A percentile compares a stretch with the other conserved stretches of the same genome.
These are phyloP conservation scores for Lepidium africanum DNA, from an alignment of 345 rosid genomes.

Conservation along the genomic window DNA sequence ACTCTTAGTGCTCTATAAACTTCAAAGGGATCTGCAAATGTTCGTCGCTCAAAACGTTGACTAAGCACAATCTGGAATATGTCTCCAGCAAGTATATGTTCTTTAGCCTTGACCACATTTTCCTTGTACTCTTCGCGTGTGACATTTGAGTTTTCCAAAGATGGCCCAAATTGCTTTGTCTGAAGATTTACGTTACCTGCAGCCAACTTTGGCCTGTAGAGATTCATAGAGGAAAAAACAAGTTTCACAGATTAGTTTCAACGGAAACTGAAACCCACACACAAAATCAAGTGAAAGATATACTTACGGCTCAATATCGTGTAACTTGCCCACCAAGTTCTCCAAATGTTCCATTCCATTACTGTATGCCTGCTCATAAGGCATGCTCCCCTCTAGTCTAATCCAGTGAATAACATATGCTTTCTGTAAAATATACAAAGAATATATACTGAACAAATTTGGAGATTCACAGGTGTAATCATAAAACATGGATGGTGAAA, in stretches of 20 bases:
- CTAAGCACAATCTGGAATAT: constrained; percentile 82
- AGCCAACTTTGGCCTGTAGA: constrained; percentile 62
- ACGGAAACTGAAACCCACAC: not conserved
- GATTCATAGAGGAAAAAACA: not conserved
- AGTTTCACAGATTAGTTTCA: not conserved
- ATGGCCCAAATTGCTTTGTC: constrained; percentile 56
- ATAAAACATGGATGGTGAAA: constrained; percentile 4
- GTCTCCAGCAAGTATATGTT: constrained; percentile 82
- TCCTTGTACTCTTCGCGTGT: constrained; percentile 57
- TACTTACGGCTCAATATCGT: constrained; percentile 42
- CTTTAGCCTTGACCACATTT: constrained; percentile 67
- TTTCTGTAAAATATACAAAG: constrained; percentile 32
- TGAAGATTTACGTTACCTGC: constrained; percentile 52
- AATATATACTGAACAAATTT: not conserved
- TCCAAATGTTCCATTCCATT: constrained; percentile 48
- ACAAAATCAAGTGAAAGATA: not conserved
- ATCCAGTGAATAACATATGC: constrained; percentile 66
- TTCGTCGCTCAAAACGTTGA: constrained; percentile 81
- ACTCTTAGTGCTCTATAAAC: constrained; percentile 79
- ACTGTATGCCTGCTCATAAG: constrained; percentile 48
- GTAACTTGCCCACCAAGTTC: constrained; percentile 42
- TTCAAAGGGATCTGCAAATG: constrained; percentile 90
- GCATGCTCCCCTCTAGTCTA: constrained; percentile 36
- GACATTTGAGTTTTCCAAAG: constrained; percentile 57
- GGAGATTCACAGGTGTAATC: not conserved